Base-by-base conservation (phyloP, 495 filamentous ascomycete species). In the Hypoxylon trugodes region DNA sequence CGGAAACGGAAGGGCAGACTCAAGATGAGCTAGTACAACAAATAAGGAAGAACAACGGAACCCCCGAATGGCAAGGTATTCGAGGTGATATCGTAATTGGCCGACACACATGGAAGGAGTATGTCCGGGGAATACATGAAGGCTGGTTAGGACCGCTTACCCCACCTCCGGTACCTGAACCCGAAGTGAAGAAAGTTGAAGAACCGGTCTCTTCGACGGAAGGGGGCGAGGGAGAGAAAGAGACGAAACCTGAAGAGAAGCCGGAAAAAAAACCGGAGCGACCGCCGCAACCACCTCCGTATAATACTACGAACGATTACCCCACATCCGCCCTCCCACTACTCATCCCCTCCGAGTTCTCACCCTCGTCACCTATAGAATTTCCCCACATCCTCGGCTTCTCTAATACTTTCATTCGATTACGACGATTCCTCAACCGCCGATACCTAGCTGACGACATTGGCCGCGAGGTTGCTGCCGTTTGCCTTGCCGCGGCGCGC, bases 61-160 rank as follows among this genome's bases (percentile, higher is more conserved):
- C 93, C 8, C 74, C 69, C 13, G 86, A 93, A 18, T 93, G 86
- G 70, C 81, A 87, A 2, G 93, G 91, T 8, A 79, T 89, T 1
- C 80, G 82, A 58, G 93, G 93, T 19, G 93, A 97, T 72, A 79
- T 99, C 42, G 86, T 98, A 3, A 86, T 99, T 60, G 95, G 96
- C 4, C 82, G 95, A 57, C 88, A 97, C 70, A 89, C 93, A 6
- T 99, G 95, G 95, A 98, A 97, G 76, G 95, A 99, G 76, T 99
- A 97, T 74, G 77, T 98, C 7, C 85, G 92, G 21, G 95, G 95
- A 21, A 65, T 97, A 55, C 95, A 99, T 61, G 95, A 99, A 70
- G 95, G 95, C 48, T 98, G 96, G 95, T 78, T 99, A 13, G 95
- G 95, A 1, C 93, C 95, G 1, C 77, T 96, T 19, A 66, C 73